Conservation (phyloP, 1,284 basidiomycete genomes). For the Xerocomus amazonicus region DNA sequence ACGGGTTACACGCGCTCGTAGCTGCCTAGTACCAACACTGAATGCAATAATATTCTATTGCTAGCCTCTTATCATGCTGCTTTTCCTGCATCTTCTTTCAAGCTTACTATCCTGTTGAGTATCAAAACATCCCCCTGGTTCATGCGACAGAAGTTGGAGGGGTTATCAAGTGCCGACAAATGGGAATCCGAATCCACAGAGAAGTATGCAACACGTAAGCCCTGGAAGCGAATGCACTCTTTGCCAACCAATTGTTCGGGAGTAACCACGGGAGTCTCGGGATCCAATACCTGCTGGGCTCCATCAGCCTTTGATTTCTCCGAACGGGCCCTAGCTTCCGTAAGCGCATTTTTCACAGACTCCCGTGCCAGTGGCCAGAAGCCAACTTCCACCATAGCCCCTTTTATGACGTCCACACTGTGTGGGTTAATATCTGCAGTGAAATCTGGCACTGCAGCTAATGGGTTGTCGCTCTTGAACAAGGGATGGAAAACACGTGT, state of each 20-base stretch:
- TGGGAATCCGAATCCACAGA: conserved; percentile 85
- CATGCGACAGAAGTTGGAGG: conserved; percentile 41
- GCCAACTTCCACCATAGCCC: conserved; percentile 85
- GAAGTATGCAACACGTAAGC: conserved; percentile 94
- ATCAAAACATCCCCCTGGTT: conserved; percentile 76
- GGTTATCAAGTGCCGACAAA: conserved; percentile 60
- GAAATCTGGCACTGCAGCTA: conserved; percentile 66
- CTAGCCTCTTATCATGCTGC: conserved; percentile 17
- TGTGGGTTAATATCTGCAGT: conserved; percentile 76
- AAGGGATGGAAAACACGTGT: conserved; percentile 90
- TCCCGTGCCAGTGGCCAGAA: conserved; percentile 85
- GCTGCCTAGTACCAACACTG: conserved; percentile 45
- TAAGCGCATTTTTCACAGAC: conserved; percentile 61
- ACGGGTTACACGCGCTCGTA: conserved; percentile 83
- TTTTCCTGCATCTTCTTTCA: conserved; percentile 97
- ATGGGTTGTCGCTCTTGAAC: conserved; percentile 93
- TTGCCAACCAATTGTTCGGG: conserved; percentile 85
- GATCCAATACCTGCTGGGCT: conserved; percentile 34
- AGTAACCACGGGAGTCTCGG: conserved; percentile 64
- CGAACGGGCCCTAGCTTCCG: conserved; percentile 65
- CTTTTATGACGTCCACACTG: conserved; percentile 74
- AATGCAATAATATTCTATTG: conserved; percentile 9
- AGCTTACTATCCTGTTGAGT: conserved; percentile 89
- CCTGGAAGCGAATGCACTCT: conserved; percentile 96
- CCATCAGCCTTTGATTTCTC: conserved; percentile 48